Evolutionary conservation across 345 rosid genomes (phyloP).

Genomic region (Syzygium jambos): DNA sequence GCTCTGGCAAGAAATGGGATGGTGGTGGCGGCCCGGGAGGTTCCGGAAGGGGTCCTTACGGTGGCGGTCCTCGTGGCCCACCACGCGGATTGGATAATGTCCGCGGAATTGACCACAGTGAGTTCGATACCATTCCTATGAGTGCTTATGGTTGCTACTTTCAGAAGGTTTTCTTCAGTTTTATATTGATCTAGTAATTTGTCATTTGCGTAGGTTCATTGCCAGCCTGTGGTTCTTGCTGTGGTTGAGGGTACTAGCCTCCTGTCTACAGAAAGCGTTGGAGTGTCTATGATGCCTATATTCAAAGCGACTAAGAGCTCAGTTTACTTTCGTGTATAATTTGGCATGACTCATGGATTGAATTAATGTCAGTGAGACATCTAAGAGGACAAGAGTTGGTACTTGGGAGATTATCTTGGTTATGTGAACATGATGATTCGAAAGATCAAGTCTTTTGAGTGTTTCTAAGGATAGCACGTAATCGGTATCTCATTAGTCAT

Average conservation of each 20-base stretch:
- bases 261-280: neutral
- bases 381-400: neutral
- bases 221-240: slow-evolving; percentile 85
- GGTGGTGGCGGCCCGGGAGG: slow-evolving; percentile 66
- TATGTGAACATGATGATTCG: neutral
- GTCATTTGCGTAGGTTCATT: slow-evolving; percentile 33
- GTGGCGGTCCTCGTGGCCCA: slow-evolving; percentile 65
- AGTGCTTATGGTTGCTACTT: neutral
- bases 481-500: neutral
- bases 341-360: neutral
- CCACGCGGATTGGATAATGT: slow-evolving; percentile 80
- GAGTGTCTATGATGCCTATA: neutral
- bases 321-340: neutral
- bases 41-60: slow-evolving; percentile 60
- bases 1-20: slow-evolving; percentile 81
- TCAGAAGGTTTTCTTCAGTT: neutral
- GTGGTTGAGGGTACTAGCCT: slow-evolving; percentile 11
- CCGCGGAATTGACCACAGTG: slow-evolving; percentile 63
- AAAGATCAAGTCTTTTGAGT: neutral
- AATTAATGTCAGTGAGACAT: neutral
- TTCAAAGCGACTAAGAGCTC: neutral
- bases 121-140: slow-evolving; percentile 1
- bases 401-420: neutral
- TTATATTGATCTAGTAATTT: neutral
- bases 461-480: neutral